Base-by-base conservation (phyloP, 2,329 filamentous ascomycete species). In the Aspergillus tubingensis region DNA sequence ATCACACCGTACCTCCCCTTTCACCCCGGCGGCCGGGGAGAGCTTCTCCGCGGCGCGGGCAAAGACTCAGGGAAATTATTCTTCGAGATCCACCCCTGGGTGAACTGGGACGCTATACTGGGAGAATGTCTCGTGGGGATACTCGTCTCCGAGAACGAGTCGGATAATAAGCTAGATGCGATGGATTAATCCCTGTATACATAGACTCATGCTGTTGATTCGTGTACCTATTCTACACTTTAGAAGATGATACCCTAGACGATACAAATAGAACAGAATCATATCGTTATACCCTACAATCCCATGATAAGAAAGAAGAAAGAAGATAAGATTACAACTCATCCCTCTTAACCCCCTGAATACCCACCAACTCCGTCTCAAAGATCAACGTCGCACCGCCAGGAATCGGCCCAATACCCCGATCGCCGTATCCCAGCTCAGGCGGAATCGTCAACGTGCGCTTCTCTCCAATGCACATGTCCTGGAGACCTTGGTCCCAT, bases 381-480 rank as follows among this genome's bases (percentile, higher is more conserved):
- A 98, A 97, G 56, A 98, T 87, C 72, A 98, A 79, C 60, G 91
- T 96, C 67, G 90, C 87, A 32, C 88, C 88, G 4, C 85, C 87
- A 17, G 93, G 92, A 72, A 98, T 98, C 21, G 92, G 92, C 1
- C 92, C 92, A 74, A 91, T 85, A 39, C 78, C 83, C 57, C 87
- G 83, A 64, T 89, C 81, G 54, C 95, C 95, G 77, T 98, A 99
- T 51, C 87, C 95, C 72, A 89, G 81, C 72, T 88, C 86, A 19
- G 94, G 91, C n/a, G 92, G 92, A 59, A 99, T 95, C 19, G 89
- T 97, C 76, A 99, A 80, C 58, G 86, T 94, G 68, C 90, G 86
- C 83, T 93, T 94, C 83, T 98, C 94, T 64, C 95, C 94, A 69
- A 96, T 90, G 79, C 95, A 98, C 93, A 98, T 97, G 72, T 91